Conservation (phyloP, 306 rosid species). For the barrel medic (Medicago truncatula) region DNA sequence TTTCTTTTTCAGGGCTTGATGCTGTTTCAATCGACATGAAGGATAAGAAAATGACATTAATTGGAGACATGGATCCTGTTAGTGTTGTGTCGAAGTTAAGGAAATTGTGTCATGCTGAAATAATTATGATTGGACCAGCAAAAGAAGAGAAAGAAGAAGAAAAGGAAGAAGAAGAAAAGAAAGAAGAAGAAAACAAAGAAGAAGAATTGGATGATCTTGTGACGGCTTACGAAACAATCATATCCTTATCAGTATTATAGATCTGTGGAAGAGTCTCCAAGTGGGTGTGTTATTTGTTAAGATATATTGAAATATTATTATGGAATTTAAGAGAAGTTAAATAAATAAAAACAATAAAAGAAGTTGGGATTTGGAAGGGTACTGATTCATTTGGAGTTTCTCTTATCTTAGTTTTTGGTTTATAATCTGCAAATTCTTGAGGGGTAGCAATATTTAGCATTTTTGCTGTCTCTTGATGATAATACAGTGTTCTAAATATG, state of each 20-base stretch:
- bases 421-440: too few species aligned
- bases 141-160: constrained; percentile 65
- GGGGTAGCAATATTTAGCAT: too few species aligned
- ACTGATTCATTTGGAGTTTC: too few species aligned
- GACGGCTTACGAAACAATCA: constrained; percentile 29
- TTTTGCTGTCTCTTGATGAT: too few species aligned
- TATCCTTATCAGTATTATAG: constrained; percentile 35
- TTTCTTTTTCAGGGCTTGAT: constrained; percentile 45
- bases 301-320: too few species aligned
- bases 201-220: constrained; percentile 36
- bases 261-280: constrained; percentile 67
- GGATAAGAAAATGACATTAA: constrained; percentile 64
- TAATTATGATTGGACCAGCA: constrained; percentile 67
- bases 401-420: too few species aligned
- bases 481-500: too few species aligned
- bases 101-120: constrained; percentile 52
- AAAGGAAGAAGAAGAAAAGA: constrained; percentile 54
- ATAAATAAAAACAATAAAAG: too few species aligned
- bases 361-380: too few species aligned
- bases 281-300: constrained; percentile 52
- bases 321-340: too few species aligned
- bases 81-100: constrained; percentile 54
- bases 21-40: constrained; percentile 66
- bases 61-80: constrained; percentile 65
- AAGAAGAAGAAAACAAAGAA: constrained; percentile 46